Percentiles rank a stretch among this genome's conserved stretches.
These are phyloP conservation scores for Wickerhamomyces rabaulensis DNA, from an alignment of 805 yeast genomes.

Conservation along the genomic window DNA sequence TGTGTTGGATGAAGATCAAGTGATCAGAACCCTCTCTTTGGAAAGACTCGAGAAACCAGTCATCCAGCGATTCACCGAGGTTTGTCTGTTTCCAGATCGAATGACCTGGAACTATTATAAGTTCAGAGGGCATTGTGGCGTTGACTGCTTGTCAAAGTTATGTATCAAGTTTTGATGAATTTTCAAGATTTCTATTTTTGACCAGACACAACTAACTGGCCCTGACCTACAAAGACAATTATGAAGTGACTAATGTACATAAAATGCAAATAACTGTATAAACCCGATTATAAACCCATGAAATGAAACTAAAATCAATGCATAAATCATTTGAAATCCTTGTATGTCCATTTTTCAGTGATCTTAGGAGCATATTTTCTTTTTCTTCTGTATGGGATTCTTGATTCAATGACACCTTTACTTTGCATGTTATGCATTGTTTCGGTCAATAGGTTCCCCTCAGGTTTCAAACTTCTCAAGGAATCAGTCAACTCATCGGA, in stretches of 20 bases:
- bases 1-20: slow-evolving; percentile 57
- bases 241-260: not conserved
- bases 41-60: slow-evolving; percentile 67
- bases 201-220: not conserved
- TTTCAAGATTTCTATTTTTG: not conserved
- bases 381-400: slow-evolving; percentile 59
- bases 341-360: slow-evolving; percentile 91
- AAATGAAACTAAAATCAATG: not conserved
- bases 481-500: slow-evolving; percentile 86
- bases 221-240: not conserved
- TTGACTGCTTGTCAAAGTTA: not conserved
- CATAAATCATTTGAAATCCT: slow-evolving; percentile 63
- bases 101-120: slow-evolving; percentile 58
- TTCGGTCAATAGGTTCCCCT: slow-evolving; percentile 82
- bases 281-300: not conserved
- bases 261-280: not conserved
- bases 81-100: slow-evolving; percentile 49
- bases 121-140: slow-evolving; percentile 4
- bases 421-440: slow-evolving; percentile 78
- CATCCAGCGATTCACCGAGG: slow-evolving; percentile 41
- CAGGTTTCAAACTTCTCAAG: slow-evolving; percentile 79
- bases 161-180: not conserved
- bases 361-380: slow-evolving; percentile 67
- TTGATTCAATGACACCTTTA: slow-evolving; percentile 80
- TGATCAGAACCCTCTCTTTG: slow-evolving; percentile 71